Base-by-base conservation (phyloP, 1,284 basidiomycete species). In the Bjerkandera adusta region DNA sequence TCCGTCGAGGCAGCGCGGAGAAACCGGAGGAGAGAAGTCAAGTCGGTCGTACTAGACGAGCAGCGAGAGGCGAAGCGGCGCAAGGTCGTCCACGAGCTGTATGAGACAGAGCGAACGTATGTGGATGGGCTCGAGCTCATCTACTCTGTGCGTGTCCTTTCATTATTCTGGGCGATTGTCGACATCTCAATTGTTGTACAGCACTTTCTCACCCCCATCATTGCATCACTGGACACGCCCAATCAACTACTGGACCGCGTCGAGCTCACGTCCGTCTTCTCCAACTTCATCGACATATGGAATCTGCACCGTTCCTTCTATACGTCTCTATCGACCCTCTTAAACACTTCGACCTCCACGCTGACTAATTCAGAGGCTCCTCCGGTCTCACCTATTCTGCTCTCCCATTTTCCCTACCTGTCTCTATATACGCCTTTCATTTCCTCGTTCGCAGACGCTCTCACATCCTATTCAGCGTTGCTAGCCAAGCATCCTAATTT, bases 271-370 rank as follows among this genome's bases (percentile, higher is more conserved):
- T 77, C 83, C 13, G 75, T 94, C 39, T 96, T 96, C 64, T 85
- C 85, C 53, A 94, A 94, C 64, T 93, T 95, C 59, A 83, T 89
- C 60, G 92, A 95, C 68, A 93, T 96, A 37, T 88, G 89, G 80
- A 90, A 92, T 57, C 75, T 95, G 45, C 90, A 92, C 65, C 83
- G 78, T 42, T 82, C 88, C n/a, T 83, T 92, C 59, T 79, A 84
- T 51, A 68, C 75, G 12, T 76, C 82, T 3, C 73, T 92, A 22
- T 71, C 73, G 5, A 59, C 66, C 29, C 68, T 77, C 48, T 63
- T 84, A 27, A 60, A 62, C 55, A 52, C 65, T 26, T 56, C 61
- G 51, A 51, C 59, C 40, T 51, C 57, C 30, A 46, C 51, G 4
- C 52, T 41, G 43, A 33, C 36, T 21, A 29, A 52, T 8, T 43